These are phyloP conservation scores for Hymenoscyphus albidus DNA, from an alignment of 2,329 filamentous ascomycete species.

Conservation along the genomic window DNA sequence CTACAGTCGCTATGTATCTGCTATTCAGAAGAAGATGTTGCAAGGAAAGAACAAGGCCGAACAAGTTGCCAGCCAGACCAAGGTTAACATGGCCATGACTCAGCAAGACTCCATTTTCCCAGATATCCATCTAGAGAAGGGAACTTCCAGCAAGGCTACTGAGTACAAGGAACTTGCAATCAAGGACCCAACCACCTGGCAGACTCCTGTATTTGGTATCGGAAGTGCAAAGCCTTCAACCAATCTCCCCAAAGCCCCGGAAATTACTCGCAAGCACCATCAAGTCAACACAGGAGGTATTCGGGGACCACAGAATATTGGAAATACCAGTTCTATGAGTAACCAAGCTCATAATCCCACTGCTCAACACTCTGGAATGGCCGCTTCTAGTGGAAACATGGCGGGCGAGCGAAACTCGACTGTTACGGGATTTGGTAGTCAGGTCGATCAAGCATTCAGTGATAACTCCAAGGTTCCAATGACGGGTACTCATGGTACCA, in stretches of 20 bases:
- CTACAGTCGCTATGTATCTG: conserved; percentile 78
- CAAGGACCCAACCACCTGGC: conserved; percentile 83
- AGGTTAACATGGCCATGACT: conserved; percentile 79
- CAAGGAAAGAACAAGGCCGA: conserved; percentile 75
- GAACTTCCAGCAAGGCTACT: conserved; percentile 88
- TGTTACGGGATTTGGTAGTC: conserved; percentile 34
- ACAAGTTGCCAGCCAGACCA: conserved; percentile 64
- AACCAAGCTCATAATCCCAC: neutral
- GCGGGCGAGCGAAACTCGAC: conserved; percentile 5
- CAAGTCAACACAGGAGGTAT: conserved; percentile 27
- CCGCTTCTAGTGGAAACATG: conserved; percentile 1
- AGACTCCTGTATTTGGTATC: conserved; percentile 89
- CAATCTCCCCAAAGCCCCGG: conserved; percentile 58
- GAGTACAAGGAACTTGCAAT: conserved; percentile 85
- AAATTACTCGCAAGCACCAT: conserved; percentile 52
- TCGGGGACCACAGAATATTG: conserved; percentile 28
- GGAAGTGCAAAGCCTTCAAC: conserved; percentile 70
- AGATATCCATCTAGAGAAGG: conserved; percentile 77
- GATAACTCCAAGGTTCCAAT: conserved; percentile 12
- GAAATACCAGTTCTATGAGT: conserved; percentile 19
- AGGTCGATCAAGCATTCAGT: conserved; percentile 31
- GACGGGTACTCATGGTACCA: neutral
- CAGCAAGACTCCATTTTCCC: conserved; percentile 91
- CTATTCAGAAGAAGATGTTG: conserved; percentile 68
- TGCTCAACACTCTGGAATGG: neutral